A percentile compares a stretch with the other conserved stretches of the same genome.
Evolutionary conservation across 768 basidiomycete genomes (phyloP).

Genomic region (Macrocybe gigantea): DNA sequence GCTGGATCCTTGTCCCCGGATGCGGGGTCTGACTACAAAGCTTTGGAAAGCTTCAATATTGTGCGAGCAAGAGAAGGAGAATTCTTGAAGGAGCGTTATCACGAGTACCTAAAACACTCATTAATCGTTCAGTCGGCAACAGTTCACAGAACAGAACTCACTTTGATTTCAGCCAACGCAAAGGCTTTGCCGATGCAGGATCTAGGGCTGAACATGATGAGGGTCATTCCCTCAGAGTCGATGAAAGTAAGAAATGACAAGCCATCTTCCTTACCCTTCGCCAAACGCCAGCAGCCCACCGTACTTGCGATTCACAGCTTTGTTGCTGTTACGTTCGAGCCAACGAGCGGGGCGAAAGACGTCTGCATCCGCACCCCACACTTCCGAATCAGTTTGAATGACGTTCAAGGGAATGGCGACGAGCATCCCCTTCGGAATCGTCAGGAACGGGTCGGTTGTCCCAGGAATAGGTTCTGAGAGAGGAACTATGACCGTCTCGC

Average conservation of each 20-base stretch:
- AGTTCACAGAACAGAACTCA: conserved; percentile 12
- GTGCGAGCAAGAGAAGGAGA: conserved; percentile 42
- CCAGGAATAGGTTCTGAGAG: conserved; percentile 47
- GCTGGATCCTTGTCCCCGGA: conserved; percentile 46
- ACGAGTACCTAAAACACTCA: conserved; percentile 26
- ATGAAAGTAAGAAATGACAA: conserved; percentile 1
- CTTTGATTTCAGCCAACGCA: conserved; percentile 57
- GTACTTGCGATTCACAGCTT: conserved; percentile 18
- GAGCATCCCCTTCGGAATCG: conserved; percentile 53
- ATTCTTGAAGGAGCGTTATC: conserved; percentile 46
- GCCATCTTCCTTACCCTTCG: conserved; percentile 35
- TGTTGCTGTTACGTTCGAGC: conserved; percentile 33
- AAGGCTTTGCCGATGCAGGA: conserved; percentile 57
- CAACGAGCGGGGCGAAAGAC: conserved; percentile 60
- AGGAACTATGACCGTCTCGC: conserved; percentile 46
- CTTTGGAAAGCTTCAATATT: conserved; percentile 62
- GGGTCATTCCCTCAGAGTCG: conserved; percentile 1
- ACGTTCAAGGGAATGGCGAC: conserved; percentile 52
- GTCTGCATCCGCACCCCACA: conserved; percentile 59
- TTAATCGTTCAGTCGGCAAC: neutral
- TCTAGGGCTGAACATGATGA: conserved; percentile 36
- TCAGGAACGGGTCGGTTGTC: conserved; percentile 32
- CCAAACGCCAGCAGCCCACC: conserved; percentile 54
- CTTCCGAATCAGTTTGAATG: conserved; percentile 41
- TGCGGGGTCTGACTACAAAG: conserved; percentile 57